These are phyloP conservation scores for Amylocarpus encephaloides DNA, from an alignment of 2,329 filamentous ascomycete genomes.

Conservation along the genomic window DNA sequence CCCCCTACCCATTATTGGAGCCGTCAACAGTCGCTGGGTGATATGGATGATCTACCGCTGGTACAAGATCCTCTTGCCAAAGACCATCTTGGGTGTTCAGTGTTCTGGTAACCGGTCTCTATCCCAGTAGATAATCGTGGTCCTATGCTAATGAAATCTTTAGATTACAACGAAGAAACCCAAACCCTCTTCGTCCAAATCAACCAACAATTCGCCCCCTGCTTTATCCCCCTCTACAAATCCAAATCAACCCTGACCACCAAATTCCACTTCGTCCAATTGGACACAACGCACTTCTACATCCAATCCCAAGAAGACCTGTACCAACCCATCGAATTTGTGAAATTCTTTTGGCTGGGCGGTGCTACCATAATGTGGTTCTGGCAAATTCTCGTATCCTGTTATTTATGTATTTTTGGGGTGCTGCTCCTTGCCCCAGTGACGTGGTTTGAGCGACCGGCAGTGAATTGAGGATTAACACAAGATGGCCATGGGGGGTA, in stretches of 20 bases:
- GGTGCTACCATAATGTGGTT: conserved; percentile 50
- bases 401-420: conserved; percentile 56
- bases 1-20: conserved; percentile 36
- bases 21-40: conserved; percentile 57
- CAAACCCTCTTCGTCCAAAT: conserved; percentile 68
- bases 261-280: conserved; percentile 54
- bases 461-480: too few relatives aligned
- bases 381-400: conserved; percentile 60
- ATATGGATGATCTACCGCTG: conserved; percentile 68
- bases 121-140: neutral
- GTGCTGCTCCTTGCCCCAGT: conserved; percentile 45
- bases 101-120: conserved; percentile 38
- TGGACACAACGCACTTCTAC: conserved; percentile 53
- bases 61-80: conserved; percentile 78
- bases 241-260: conserved; percentile 62
- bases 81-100: conserved; percentile 62
- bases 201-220: conserved; percentile 69
- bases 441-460: conserved; percentile 38
- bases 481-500: neutral
- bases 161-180: conserved; percentile 62
- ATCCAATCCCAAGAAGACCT: conserved; percentile 74
- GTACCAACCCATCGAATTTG: conserved; percentile 70
- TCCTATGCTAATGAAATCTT: neutral
- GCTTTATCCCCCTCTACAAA: conserved; percentile 69
- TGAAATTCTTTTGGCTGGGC: conserved; percentile 63